Evolutionary conservation across 345 rosid genomes (phyloP), one percentile per base, ranked within the genome.

Genomic region (Cardamine occulta): DNA sequence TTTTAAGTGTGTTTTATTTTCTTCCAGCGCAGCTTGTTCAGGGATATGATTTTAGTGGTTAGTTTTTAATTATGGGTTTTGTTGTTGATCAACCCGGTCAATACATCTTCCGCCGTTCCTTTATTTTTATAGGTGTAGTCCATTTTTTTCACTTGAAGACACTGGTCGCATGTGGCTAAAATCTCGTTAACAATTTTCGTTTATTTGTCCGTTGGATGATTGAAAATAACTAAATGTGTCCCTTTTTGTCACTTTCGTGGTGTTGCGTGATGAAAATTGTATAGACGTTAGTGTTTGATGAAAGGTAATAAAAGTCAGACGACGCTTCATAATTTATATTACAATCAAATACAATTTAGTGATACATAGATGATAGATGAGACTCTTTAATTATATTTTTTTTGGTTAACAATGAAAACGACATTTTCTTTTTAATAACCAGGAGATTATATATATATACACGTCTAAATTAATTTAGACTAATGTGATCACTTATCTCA

Each of bases 21-120:
- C 49, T 44, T 44, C 18, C 49, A 5, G 6, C 18, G 6, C 8
- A 44, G 18, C 49, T 14, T 44, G 8, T 44, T 44, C 8, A 44
- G 3, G 18, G 54, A 63, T 26, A 63, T 44, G 54, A 63, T 15
- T 63, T 44, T 29, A 29, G 69, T 29, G 69, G 55, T n/a, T 64
- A n/a, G 1, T 17, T 45, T 47, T 8, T 28, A 10, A 45, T 64
- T 29, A 24, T 44, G 54, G 42, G 26, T 45, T 28, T 45, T 64
- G 55, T 28, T 32, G 23, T 47, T 64, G 42, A 47, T 47, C 56
- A 32, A 47, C 23, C 10, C 9, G 6, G 26, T 39, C 37, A 44
- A 64, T 18, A 28, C 52, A 28, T 9, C 39, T 63, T 64, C 3
- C 7, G 21, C 35, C 35, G 14, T 32, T 17, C 14, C 63, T 57